A percentile compares a stretch with the other conserved stretches of the same genome.
Conservation (phyloP, 2,329 filamentous ascomycete genomes). For the Aspergillus ochraceus region DNA sequence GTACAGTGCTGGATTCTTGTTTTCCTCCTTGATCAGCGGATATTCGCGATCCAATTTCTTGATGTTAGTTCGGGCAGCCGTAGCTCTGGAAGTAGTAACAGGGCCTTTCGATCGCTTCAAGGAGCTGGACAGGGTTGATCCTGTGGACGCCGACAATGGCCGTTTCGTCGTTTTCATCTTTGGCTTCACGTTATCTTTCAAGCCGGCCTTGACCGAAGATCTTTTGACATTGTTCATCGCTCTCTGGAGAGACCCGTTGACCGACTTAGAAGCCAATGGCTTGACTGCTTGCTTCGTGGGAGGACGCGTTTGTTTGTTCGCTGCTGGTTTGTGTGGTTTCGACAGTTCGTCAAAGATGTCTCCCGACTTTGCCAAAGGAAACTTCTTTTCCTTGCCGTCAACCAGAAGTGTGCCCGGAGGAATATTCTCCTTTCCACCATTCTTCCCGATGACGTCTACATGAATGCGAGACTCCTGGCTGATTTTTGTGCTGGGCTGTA, state of each 20-base stretch:
- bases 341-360: constrained; percentile 20
- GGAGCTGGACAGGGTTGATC: constrained; percentile 13
- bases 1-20: constrained; percentile 59
- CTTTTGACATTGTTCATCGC: constrained; percentile 11
- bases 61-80: constrained; percentile 29
- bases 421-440: constrained; percentile 63
- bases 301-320: not conserved
- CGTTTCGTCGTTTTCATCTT: not conserved
- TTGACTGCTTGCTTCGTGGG: constrained; percentile 1
- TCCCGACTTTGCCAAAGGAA: constrained; percentile 20
- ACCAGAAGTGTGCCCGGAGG: constrained; percentile 47
- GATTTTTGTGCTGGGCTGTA: constrained; percentile 45
- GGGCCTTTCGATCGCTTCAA: constrained; percentile 15
- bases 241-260: constrained; percentile 9
- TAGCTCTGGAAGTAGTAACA: constrained; percentile 26
- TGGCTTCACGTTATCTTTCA: constrained; percentile 6
- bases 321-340: constrained; percentile 21
- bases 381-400: constrained; percentile 20
- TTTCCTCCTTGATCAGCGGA: constrained; percentile 55
- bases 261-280: constrained; percentile 8
- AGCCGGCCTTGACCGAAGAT: not conserved
- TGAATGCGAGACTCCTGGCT: constrained; percentile 43
- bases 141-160: constrained; percentile 9
- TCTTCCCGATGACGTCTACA: constrained; percentile 52
- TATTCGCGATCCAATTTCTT: constrained; percentile 41